Conservation (phyloP, 805 yeast species). For the Zygotorulaspora danielsina region DNA sequence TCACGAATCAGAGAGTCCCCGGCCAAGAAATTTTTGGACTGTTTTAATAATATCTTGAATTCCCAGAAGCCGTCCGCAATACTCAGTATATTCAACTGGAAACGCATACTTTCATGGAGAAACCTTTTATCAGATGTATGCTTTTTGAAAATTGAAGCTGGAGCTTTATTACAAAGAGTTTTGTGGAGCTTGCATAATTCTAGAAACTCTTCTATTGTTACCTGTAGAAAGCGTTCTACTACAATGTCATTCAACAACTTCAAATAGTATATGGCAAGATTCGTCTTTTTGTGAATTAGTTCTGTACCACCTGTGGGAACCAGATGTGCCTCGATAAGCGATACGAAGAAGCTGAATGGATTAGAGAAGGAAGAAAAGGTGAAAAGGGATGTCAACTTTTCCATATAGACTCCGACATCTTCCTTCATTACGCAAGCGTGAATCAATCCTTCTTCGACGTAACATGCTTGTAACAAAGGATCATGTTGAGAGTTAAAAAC, state of each 20-base stretch:
- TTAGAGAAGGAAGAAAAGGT: slow-evolving; percentile 8
- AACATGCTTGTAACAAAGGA: slow-evolving; percentile 11
- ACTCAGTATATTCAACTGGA: slow-evolving; percentile 13
- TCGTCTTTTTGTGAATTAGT: slow-evolving; percentile 5
- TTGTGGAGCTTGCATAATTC: slow-evolving; percentile 17
- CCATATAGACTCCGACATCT: slow-evolving; percentile 12
- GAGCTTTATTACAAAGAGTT: slow-evolving; percentile 10
- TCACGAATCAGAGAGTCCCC: neutral
- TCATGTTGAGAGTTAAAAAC: slow-evolving; percentile 9
- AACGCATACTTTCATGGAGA: slow-evolving; percentile 7
- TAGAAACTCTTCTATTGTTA: slow-evolving; percentile 19
- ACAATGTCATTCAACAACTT: slow-evolving; percentile 17
- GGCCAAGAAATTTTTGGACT: slow-evolving; percentile 7
- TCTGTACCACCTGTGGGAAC: neutral
- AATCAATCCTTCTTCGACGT: slow-evolving; percentile 18
- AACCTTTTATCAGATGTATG: neutral
- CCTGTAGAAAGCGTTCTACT: slow-evolving; percentile 17
- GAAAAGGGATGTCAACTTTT: slow-evolving; percentile 14
- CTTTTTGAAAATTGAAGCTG: neutral
- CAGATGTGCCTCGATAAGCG: slow-evolving; percentile 18
- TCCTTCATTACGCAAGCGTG: slow-evolving; percentile 9
- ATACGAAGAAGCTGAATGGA: slow-evolving; percentile 14
- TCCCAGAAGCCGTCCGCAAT: slow-evolving; percentile 27
- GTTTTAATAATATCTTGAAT: slow-evolving; percentile 4
- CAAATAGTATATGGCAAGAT: slow-evolving; percentile 13